Base-by-base conservation (phyloP, 495 filamentous ascomycete genomes). In the Sphaerosporella brunnea region DNA sequence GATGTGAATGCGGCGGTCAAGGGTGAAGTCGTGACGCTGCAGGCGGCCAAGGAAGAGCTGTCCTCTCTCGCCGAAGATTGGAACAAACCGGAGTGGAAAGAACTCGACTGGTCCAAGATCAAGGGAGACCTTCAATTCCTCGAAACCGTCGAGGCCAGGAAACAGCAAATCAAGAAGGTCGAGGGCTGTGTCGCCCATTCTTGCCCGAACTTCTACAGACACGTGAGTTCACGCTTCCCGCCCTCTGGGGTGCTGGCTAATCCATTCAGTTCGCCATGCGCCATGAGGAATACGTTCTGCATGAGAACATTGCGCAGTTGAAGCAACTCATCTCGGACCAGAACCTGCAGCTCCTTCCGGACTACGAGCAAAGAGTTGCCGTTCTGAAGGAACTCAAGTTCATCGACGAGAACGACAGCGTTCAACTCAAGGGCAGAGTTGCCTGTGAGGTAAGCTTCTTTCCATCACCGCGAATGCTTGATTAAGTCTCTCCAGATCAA, bases 371-470 rank as follows among this genome's bases (percentile, higher is more conserved):
- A 65, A 79, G 90, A 30, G 82, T 95, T 50, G 75, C 78, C 38
- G 90, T 96, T 0, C 70, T 97, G 38, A 84, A 82, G 60, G 88
- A 94, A 51, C 70, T 97, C 9, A 76, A 74, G 2, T 97, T 96
- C 53, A 79, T 96, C 46, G 90, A 96, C 63, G 75, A 78, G 1
- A 73, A 77, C 37, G 77, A 73, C 26, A 75, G 85, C 37, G 88
- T 96, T 25, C 80, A 87, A 65, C 70, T 97, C 51, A 97, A 97
- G 66, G 90, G 90, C 62, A 93, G 95, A 65, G 90, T 97, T 24
- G 90, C 90, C 15, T 97, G 90, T 66, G 90, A 97, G 63, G 72
- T 77, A 61, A 51, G 56, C 48, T 34, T 8, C 20, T 13, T 16
- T 34, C 32, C 5, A 8, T 5, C 4, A 34, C 8, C 19, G n/a